Evolutionary conservation across 208 protist genomes (phyloP), one percentile per base, ranked within the genome.

Genomic region (Crithidia expoeki): DNA sequence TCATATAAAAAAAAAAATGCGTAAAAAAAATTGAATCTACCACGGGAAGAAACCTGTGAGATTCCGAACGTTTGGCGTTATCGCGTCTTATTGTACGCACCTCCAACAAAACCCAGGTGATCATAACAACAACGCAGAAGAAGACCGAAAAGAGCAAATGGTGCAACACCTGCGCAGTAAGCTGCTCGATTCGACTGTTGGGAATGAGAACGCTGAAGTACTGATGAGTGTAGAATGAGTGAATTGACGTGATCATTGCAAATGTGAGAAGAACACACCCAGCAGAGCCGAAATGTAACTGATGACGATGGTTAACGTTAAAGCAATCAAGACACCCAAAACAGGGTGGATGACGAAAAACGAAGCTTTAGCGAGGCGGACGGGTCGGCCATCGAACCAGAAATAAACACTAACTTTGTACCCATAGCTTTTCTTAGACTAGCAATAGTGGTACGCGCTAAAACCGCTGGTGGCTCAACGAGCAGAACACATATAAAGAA

Each of bases 161-260:
- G 25, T 46, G 57, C 25, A 65, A 33, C 0, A 44, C 23, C 2
- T 10, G n/a, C 47, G 23, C 10, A 28, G 51, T 25, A 23, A 68
- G 50, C 2, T 19, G 51, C 2, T 40, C 49, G n/a, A 44, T 28
- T n/a, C 17, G 23, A 12, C 44, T 36, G 10, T 38, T 55, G 7
- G 51, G 51, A 19, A 68, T 64, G 25, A 27, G 46, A 12, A 52
- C 60, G 23, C 55, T 59, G 64, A 67, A 59, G 25, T 47, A 63
- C 50, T 63, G 66, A 25, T 14, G 25, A 38, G 38, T 49, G 19
- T 19, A 73, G 19, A 79, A 25, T 0, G 53, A 25, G 30, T 25
- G 25, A 14, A 79, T 11, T 4, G 58, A 58, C 2, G 16, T 50
- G 0, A 42, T 32, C 58, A 79, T 36, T 0, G 32, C 59, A 6